These are phyloP conservation scores for Ophiosphaerella herpotricha DNA, from an alignment of 2,329 filamentous ascomycete genomes.

Conservation along the genomic window DNA sequence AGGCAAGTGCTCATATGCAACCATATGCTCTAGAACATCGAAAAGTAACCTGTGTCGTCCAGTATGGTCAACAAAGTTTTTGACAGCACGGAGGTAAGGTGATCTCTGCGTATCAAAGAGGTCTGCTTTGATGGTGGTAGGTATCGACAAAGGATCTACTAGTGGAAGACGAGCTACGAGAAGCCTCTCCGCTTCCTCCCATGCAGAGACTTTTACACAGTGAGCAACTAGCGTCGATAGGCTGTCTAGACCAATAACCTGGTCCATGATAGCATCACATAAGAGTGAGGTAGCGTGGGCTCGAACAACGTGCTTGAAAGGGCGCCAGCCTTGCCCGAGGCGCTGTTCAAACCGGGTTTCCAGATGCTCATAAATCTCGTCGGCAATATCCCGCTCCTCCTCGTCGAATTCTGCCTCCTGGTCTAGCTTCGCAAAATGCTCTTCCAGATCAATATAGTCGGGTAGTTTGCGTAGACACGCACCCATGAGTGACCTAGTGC, in stretches of 20 bases:
- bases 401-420: conserved; percentile 34
- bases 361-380: conserved; percentile 48
- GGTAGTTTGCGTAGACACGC: conserved; percentile 49
- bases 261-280: conserved; percentile 42
- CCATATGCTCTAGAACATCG: conserved; percentile 39
- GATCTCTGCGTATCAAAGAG: conserved; percentile 33
- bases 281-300: conserved; percentile 48
- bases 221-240: conserved; percentile 33
- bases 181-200: conserved; percentile 43
- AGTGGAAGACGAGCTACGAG: conserved; percentile 32
- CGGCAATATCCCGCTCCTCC: conserved; percentile 41
- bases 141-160: conserved; percentile 29
- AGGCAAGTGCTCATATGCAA: conserved; percentile 41
- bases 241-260: conserved; percentile 30
- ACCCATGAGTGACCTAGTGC: conserved; percentile 44
- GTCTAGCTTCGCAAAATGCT: conserved; percentile 42
- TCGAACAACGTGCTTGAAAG: conserved; percentile 47
- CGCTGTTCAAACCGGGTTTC: conserved; percentile 43
- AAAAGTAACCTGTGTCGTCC: conserved; percentile 41
- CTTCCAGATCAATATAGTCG: conserved; percentile 47
- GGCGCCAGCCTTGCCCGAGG: conserved; percentile 43
- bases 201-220: conserved; percentile 37
- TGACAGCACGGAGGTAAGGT: conserved; percentile 32
- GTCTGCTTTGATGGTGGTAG: conserved; percentile 29
- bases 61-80: conserved; percentile 32